phyloP scores from a whole-genome alignment of 139 green algal genomes.

The Tetradesmus lagerheimii region DNA sequence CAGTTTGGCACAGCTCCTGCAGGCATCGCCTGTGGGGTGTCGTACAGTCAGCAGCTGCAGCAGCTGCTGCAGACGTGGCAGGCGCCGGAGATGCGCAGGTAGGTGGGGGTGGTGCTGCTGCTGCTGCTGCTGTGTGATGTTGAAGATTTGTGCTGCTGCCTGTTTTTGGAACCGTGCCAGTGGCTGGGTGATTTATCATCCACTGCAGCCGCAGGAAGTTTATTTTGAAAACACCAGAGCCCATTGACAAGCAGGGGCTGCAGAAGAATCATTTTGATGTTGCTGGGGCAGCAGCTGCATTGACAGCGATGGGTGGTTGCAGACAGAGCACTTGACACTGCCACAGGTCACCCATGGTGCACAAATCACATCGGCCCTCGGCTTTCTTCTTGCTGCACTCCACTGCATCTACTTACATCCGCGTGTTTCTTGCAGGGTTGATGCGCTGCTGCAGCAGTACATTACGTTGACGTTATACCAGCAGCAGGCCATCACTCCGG shows the following conservation, averaged over 20 bases:
- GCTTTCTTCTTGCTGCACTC: too few relatives aligned
- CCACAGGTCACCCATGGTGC: too few relatives aligned
- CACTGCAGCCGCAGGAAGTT: neutral
- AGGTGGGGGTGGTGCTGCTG: neutral
- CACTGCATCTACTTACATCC: too few relatives aligned
- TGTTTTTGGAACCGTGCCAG: neutral
- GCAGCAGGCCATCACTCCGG: slow-evolving; percentile 56
- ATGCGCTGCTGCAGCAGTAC: slow-evolving; percentile 69
- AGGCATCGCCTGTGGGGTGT: neutral
- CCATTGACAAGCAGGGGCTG: neutral
- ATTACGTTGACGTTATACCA: slow-evolving; percentile 77
- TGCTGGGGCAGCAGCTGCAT: too few relatives aligned
- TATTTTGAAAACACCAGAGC: too few relatives aligned
- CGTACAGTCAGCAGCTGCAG: slow-evolving; percentile 30
- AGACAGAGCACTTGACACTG: too few relatives aligned
- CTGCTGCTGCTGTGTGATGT: neutral
- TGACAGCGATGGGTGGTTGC: too few relatives aligned
- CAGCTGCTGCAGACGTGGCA: slow-evolving; percentile 45
- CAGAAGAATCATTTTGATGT: too few relatives aligned
- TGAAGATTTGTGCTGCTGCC: neutral
- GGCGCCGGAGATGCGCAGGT: slow-evolving; percentile 50
- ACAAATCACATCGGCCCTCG: too few relatives aligned
- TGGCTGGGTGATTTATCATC: neutral
- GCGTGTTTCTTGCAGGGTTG: slow-evolving; percentile 37
- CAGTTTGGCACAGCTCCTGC: slow-evolving; percentile 26